Evolutionary conservation across 768 basidiomycete genomes (phyloP), one percentile per base, ranked within the genome.

Genomic region (Pleurotus salmoneostramineus): DNA sequence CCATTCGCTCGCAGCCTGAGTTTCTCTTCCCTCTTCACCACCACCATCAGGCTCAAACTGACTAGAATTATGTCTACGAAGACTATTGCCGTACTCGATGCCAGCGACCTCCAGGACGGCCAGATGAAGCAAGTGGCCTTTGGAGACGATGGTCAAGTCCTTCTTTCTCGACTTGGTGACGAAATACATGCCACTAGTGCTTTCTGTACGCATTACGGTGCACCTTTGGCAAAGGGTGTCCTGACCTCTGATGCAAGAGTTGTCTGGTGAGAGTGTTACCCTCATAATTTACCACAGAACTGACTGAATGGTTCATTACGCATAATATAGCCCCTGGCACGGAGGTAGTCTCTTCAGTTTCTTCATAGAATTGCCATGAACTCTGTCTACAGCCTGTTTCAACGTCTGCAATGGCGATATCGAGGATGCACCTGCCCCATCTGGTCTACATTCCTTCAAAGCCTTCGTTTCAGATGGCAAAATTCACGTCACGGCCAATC

Each of bases 201-300:
- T 2, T 89, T 83, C 71, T 96, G 94, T 72, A 95, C 93, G 1
- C 94, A 96, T 69, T 95, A 94, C 67, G 94, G 94, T 8, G 93
- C 93, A 2, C 92, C 93, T 1, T 78, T 95, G 2, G 84, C 78
- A 4, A 93, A 92, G 70, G 93, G 93, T 52, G 86, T 93, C 7
- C 74, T 94, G 56, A 82, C 87, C 6, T 79, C 87, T 35, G 88
- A 90, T 68, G 93, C 90, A 7, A 75, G 89, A 59, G 82, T 95
- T 15, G 83, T 89, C 50, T 95, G 93, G 87, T 85, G 66, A 50
- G 83, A 37, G 43, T 57, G 2, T 59, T 47, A 15, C 33, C 37
- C 21, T 10, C n/a, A 5, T 21, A 15, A 46, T 5, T 32, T 47
- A 27, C 21, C 40, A 17, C 32, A 8, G 27, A 32, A 10, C 57